A percentile compares a stretch with the other conserved stretches of the same genome.
phyloP scores from a whole-genome alignment of 192 early-diverging fungal species.

The Diversispora epigaea region DNA sequence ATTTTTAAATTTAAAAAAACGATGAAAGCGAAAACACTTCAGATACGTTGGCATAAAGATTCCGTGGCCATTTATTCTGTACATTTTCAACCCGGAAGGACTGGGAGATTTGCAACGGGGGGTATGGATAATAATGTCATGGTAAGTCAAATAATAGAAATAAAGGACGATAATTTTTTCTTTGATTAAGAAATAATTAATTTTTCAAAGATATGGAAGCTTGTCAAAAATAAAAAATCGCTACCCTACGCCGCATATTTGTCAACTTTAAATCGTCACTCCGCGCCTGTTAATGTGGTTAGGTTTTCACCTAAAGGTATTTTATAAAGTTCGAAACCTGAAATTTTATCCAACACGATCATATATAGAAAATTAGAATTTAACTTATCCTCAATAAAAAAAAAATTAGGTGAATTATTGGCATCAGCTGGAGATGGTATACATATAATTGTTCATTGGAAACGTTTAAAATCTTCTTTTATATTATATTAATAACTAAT shows the following conservation, averaged over 20 bases:
- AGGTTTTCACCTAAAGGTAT: conserved; percentile 77
- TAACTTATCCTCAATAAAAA: conserved; percentile 2
- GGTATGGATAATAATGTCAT: conserved; percentile 90
- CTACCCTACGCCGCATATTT: conserved; percentile 71
- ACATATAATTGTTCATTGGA: not conserved
- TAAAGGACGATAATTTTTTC: not conserved
- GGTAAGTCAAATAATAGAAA: conserved; percentile 48
- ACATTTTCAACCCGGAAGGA: conserved; percentile 72
- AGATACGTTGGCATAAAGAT: conserved; percentile 92
- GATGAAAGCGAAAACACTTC: conserved; percentile 53
- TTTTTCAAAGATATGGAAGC: conserved; percentile 58
- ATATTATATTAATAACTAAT: no score
- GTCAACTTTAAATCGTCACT: conserved; percentile 80
- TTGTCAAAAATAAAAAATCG: conserved; percentile 45
- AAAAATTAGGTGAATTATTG: conserved; percentile 56
- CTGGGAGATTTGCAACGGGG: conserved; percentile 78
- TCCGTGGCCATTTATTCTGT: conserved; percentile 85
- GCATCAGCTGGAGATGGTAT: conserved; percentile 89
- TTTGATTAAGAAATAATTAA: conserved; percentile 14
- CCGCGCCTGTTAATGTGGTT: conserved; percentile 89
- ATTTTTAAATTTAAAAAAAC: not conserved
- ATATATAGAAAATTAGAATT: not conserved
- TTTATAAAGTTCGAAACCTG: conserved; percentile 5
- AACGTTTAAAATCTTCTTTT: no score
- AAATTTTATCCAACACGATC: not conserved